phyloP scores from a whole-genome alignment of 1,284 basidiomycete species.

The Calocybe gambosa region DNA sequence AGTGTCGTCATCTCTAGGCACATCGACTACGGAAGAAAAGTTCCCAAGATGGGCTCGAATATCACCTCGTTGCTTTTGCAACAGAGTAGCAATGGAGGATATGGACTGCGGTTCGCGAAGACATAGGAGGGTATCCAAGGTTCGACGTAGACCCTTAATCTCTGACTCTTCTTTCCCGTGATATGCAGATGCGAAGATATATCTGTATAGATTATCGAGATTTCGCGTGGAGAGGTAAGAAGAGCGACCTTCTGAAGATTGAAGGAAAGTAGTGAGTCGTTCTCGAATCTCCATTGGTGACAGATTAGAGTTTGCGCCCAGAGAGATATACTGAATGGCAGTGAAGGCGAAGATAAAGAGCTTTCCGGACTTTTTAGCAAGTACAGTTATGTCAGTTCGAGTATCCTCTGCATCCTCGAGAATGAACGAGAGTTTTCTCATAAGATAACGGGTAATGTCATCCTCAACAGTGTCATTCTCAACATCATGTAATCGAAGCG shows the following conservation, averaged over 20 bases:
- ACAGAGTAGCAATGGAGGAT: neutral
- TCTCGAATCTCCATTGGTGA: neutral
- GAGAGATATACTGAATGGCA: conserved; percentile 2
- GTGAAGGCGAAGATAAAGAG: conserved; percentile 9
- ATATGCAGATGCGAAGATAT: neutral
- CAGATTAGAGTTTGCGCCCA: neutral
- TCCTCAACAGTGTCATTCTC: neutral
- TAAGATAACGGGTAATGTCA: conserved; percentile 8
- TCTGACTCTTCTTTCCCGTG: neutral
- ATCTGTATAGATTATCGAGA: neutral
- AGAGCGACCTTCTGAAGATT: neutral
- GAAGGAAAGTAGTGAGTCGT: neutral
- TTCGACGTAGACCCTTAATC: neutral
- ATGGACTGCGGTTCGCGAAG: neutral
- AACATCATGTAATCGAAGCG: conserved; percentile 13
- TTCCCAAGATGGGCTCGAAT: neutral
- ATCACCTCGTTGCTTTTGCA: neutral
- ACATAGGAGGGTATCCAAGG: neutral
- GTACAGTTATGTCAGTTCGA: neutral
- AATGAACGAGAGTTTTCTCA: conserved; percentile 1
- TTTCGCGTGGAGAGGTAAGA: neutral
- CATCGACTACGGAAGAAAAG: conserved; percentile 4
- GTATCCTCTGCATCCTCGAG: neutral
- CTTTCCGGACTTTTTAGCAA: conserved; percentile 1
- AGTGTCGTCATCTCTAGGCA: neutral